Evolutionary conservation across 805 yeast genomes (phyloP).

Genomic region (Saccharomycopsis microspora): DNA sequence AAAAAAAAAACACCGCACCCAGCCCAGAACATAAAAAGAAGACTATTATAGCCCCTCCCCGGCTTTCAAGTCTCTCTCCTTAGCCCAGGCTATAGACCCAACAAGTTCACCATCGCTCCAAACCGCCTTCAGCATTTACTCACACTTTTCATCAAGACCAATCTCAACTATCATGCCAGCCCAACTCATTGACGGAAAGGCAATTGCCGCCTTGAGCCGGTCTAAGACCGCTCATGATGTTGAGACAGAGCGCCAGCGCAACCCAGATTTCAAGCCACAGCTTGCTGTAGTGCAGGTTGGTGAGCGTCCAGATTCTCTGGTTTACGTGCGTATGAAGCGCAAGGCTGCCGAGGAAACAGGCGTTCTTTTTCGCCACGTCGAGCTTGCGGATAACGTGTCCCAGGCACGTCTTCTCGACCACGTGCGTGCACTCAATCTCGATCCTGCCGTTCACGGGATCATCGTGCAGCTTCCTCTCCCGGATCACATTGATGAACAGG

Average conservation of each 20-base stretch:
- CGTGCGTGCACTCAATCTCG: conserved; percentile 47
- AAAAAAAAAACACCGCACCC: too few relatives aligned
- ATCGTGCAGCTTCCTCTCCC: conserved; percentile 75
- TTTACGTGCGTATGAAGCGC: conserved; percentile 70
- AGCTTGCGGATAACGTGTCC: conserved; percentile 43
- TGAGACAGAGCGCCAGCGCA: conserved; percentile 27
- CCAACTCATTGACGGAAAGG: conserved; percentile 15
- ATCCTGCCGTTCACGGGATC: conserved; percentile 54
- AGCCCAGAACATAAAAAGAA: too few relatives aligned
- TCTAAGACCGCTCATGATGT: conserved; percentile 23
- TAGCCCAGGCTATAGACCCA: too few relatives aligned
- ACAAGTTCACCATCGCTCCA: too few relatives aligned
- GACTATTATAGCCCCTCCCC: too few relatives aligned
- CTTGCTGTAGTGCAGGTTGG: conserved; percentile 72
- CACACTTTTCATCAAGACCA: too few relatives aligned
- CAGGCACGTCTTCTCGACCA: conserved; percentile 44
- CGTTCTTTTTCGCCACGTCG: conserved; percentile 48
- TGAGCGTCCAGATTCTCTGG: conserved; percentile 64
- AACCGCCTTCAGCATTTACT: too few relatives aligned
- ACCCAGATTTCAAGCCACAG: conserved; percentile 50
- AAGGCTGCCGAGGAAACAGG: conserved; percentile 68
- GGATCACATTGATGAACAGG: conserved; percentile 52
- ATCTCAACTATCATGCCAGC: neutral
- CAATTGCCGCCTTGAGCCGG: conserved; percentile 12
- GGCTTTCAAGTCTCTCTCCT: too few relatives aligned